Base-by-base conservation (phyloP, 2,329 filamentous ascomycete genomes). In the Pseudocercospora pini-densiflorae region DNA sequence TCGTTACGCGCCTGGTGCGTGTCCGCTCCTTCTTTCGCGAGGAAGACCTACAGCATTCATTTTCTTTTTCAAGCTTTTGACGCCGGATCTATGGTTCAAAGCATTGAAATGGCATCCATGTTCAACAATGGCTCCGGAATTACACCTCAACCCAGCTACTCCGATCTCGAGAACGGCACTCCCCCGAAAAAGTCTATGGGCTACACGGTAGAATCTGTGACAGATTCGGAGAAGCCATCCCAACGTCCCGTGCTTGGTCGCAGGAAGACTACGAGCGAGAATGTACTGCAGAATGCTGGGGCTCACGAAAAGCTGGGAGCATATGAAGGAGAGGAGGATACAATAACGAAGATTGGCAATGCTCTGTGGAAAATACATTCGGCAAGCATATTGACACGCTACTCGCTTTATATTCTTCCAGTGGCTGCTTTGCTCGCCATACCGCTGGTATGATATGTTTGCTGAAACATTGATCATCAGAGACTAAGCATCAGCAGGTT, bases 371-470 rank as follows among this genome's bases (percentile, higher is more conserved):
- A 86, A 76, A 84, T 92, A 68, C 80, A 91, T 66, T 81, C 83
- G 71, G 89, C 89, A 74, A 89, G 87, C 7, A 82, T 88, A 68
- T 73, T 90, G 67, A 89, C 87, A 3, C 84, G 89, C 55, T 92
- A 92, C 75, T 80, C 90, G 57, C 83, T 92, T 69, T 92, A 91
- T 74, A 85, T 92, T 68, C 79, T 89, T 24, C 90, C 90, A 5
- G 80, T 92, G 31, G 88, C 84, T 54, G 66, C 89, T 16, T 73
- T 90, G 27, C 82, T 92, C 60, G 88, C 88, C 7, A 76, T 88
- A 5, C 89, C 89, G 12, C 81, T 92, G 40, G 80, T 90, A 59
- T n/a, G 40, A 33, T 58, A 4, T 21, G 16, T 27, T 2, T 33
- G 24, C 7, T 33, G n/a, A 40, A n/a, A 33, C 19, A 16, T 12